phyloP scores from a whole-genome alignment of 1,139 yeast species.

The Kazachstania sp. region DNA sequence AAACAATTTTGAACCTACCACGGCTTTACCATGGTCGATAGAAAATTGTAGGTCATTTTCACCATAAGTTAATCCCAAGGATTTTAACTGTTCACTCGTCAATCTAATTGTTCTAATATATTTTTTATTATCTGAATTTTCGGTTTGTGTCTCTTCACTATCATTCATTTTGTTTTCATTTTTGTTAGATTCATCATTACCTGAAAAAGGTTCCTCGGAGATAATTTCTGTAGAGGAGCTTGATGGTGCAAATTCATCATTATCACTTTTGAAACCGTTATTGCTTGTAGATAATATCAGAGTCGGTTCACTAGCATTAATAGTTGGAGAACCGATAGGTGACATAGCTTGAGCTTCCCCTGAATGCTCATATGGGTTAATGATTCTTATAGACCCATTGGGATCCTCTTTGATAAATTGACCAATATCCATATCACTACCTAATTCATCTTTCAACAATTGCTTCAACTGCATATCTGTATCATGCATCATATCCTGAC shows the following conservation, averaged over 20 bases:
- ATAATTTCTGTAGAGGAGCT: conserved; percentile 1
- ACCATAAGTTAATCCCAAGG: conserved; percentile 68
- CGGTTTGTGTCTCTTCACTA: not conserved
- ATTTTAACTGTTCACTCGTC: conserved; percentile 80
- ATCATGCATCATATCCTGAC: conserved; percentile 59
- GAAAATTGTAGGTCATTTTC: conserved; percentile 70
- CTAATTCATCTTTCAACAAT: conserved; percentile 62
- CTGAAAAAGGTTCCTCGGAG: not conserved
- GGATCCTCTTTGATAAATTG: conserved; percentile 51
- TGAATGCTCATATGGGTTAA: conserved; percentile 33
- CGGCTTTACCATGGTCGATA: conserved; percentile 75
- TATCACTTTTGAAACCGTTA: conserved; percentile 3
- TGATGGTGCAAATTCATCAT: not conserved
- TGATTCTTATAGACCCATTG: conserved; percentile 66
- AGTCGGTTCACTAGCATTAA: conserved; percentile 17
- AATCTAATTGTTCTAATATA: conserved; percentile 84
- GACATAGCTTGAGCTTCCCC: not conserved
- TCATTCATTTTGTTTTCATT: not conserved
- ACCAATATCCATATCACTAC: conserved; percentile 42
- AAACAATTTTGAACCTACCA: conserved; percentile 62
- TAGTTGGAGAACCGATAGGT: conserved; percentile 19
- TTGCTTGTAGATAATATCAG: not conserved
- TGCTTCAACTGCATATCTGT: conserved; percentile 66
- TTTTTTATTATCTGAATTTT: conserved; percentile 13
- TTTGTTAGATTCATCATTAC: not conserved